Evolutionary conservation across 2,329 filamentous ascomycete genomes (phyloP), one percentile per base, ranked within the genome.

Genomic region (Phoma sp.): DNA sequence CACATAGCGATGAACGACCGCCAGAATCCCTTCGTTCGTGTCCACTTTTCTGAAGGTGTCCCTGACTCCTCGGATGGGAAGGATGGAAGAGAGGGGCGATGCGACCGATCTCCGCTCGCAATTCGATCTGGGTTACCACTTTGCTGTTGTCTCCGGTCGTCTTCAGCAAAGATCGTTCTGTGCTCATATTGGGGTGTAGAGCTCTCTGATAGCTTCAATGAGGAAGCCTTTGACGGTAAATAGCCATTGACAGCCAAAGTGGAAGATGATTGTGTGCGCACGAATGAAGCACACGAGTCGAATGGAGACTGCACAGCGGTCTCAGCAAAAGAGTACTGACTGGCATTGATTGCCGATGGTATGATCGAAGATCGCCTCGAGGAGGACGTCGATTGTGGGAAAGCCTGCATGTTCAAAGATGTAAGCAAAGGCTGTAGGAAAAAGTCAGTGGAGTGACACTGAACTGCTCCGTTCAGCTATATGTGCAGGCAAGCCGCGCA

Each of bases 1-100:
- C 68, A 72, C 18, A 71, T 65, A 1, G 66, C 63, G 24, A 65
- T 33, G 29, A 72, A 72, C 1, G 64, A 68, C 27, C 59, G 59
- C 69, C 68, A 72, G 40, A 71, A 72, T 8, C 68, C 66, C n/a
- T 52, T 51, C 2, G 52, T 55, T 2, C 52, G 41, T 6, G 30
- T 55, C 52, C 52, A 55, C 30, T 55, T 24, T 14, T 55, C 52
- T 27, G 46, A 55, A 5, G 52, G 41, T 7, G 46, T 50, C 5
- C 25, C 18, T 30, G 46, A 55, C 11, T 36, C 9, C 10, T 47
- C 41, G 23, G 46, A 50, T 3, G 47, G 32, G 14, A 23, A 41
- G 13, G 37, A 42, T 10, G 11, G n/a, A 36, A 54, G 46, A 7
- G 18, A 4, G 14, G 52, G 52, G 10, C 45, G 50, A 4, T 24